Base-by-base conservation (phyloP, 2,329 filamentous ascomycete genomes). In the Daldinia eschscholtzii region DNA sequence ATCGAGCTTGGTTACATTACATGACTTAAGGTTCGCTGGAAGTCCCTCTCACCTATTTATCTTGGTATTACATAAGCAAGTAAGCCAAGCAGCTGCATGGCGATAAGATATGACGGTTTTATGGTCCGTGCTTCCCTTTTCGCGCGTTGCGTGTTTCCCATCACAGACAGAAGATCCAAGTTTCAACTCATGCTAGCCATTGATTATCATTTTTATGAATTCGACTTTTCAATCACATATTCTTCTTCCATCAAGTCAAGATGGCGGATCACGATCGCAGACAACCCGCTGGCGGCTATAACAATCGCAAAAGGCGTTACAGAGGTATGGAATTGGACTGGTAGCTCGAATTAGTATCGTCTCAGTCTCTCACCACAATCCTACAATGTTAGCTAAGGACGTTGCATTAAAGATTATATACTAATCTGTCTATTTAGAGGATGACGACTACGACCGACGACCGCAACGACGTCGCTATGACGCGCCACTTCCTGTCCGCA, bases 371-470 rank as follows among this genome's bases (percentile, higher is more conserved):
- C 28, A 33, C 4, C 28, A 33, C 13, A 1, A 1, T 30, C 6
- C 15, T 15, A 52, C 15, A 1, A 1, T 52, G 6, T 15, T 18
- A 52, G 26, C 4, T 9, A 35, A 9, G 33, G 15, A 33, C 26
- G 5, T 33, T n/a, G 2, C 28, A 15, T 18, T 6, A 33, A n/a
- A 52, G 28, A 26, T 28, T 18, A 33, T 52, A 28, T 65, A 41
- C 63, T 73, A 57, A 71, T 48, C 57, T 60, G 7, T 13, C 20
- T 50, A 46, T 35, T 41, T 64, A 76, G 92, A 96, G 72, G 92
- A 96, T 73, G 92, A 97, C 75, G 90, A 94, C 65, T 87, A 89
- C 75, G 92, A 95, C 77, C 88, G 90, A 75, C 88, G 92, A 74
- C 87, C 89, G 28, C 92, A 91, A 79, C 89, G 92, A 71, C 87